Conservation (phyloP, 306 rosid genomes). For the Clitoria ternatea region DNA sequence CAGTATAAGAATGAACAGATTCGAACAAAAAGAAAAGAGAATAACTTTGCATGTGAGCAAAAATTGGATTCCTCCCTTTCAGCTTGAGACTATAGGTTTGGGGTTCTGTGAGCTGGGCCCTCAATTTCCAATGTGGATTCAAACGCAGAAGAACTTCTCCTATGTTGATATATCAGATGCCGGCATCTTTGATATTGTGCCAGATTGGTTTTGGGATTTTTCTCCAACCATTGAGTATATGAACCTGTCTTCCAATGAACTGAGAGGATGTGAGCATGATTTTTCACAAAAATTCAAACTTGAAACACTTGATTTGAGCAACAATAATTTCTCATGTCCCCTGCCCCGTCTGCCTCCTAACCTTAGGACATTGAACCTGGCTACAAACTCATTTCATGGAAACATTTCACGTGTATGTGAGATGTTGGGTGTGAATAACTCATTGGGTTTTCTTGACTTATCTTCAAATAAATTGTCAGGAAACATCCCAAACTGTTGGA, state of each 20-base stretch:
- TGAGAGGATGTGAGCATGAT: not conserved
- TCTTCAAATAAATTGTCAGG: constrained; percentile 11
- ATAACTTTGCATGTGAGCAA: constrained; percentile 12
- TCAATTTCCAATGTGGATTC: constrained; percentile 24
- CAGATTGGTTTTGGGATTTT: constrained; percentile 30
- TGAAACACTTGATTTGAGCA: not conserved
- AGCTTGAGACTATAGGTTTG: constrained; percentile 18
- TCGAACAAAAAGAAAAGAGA: no score
- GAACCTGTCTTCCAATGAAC: not conserved
- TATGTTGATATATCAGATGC: not conserved
- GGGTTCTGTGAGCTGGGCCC: not conserved
- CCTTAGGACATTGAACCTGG: not conserved
- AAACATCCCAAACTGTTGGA: constrained; percentile 16
- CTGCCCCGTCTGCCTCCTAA: not conserved
- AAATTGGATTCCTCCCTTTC: constrained; percentile 14
- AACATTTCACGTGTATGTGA: not conserved
- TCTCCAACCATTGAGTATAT: not conserved
- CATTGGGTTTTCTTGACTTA: not conserved
- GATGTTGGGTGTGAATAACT: constrained; percentile 1
- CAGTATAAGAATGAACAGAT: no score
- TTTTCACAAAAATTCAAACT: constrained; percentile 6
- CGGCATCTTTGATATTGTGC: not conserved
- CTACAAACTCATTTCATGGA: not conserved
- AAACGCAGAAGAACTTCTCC: not conserved
- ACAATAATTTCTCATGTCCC: not conserved